Evolutionary conservation across 2,329 filamentous ascomycete species (phyloP), one percentile per base, ranked within the genome.

Genomic region (Epichloe sylvatica): DNA sequence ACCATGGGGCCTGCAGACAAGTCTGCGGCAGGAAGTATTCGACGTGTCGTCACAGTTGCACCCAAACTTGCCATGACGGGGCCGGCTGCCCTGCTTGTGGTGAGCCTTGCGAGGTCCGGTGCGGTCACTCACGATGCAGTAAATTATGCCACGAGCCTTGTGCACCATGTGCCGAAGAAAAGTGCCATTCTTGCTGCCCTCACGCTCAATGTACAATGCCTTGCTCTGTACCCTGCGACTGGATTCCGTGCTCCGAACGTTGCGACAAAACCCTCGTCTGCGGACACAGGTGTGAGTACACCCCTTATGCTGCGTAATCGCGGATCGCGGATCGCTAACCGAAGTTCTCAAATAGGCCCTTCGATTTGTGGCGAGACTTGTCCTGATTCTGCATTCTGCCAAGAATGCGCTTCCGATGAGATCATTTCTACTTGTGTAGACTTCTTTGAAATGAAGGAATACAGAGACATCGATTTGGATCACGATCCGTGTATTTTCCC

Each of bases 191-290:
- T 34, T 57, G 56, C 3, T 84, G 80, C 53, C 68, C 69, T 7
- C 81, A 85, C 55, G 58, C 64, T 36, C 64, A 55, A 2, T 76
- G 72, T 47, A 62, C 62, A 0, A 70, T 79, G 69, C 77, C 77
- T 3, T 86, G 83, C 53, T 79, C 80, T 0, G 82, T 76, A 0
- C 82, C 83, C 0, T 88, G 83, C 58, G 69, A 84, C 54, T 74
- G 78, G 64, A 58, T 85, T 0, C 84, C 83, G 1, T 88, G 83
- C 59, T 75, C 74, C 1, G 61, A 70, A 55, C 69, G 82, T 8
- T 88, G 83, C 57, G 57, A 66, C 3, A 67, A 74, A 30, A 15
- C 51, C 0, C 61, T 86, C 3, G 17, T 25, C 0, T 86, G 83
- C 57, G 76, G 77, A 0, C 81, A 86, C 59, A 75, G 70, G 58